Percentiles rank a stretch among this genome's conserved stretches.
Evolutionary conservation across 148 eudicot species (phyloP).

Genomic region (Fagopyrum homotropicum): DNA sequence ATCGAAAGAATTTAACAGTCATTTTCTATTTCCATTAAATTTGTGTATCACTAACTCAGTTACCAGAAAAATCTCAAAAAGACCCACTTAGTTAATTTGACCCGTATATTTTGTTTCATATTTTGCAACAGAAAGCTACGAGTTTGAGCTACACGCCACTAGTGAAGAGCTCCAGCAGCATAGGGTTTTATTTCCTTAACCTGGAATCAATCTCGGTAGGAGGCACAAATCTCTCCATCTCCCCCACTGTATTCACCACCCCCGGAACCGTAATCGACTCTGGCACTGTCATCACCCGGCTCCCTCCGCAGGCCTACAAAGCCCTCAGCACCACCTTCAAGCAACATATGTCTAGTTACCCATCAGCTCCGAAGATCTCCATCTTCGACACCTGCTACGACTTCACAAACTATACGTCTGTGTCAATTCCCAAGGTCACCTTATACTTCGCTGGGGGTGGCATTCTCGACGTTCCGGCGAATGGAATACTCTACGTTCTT

Average conservation of each 20-base stretch:
- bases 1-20: too few relatives aligned
- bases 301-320: slow-evolving; percentile 55
- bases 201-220: slow-evolving; percentile 41
- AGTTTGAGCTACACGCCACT: slow-evolving; percentile 39
- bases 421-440: slow-evolving; percentile 40
- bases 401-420: slow-evolving; percentile 25
- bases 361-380: slow-evolving; percentile 32
- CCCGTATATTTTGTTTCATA: too few relatives aligned
- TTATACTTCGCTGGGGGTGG: slow-evolving; percentile 40
- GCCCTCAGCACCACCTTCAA: slow-evolving; percentile 40
- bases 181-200: slow-evolving; percentile 43
- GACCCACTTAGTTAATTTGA: too few relatives aligned
- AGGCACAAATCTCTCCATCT: slow-evolving; percentile 33
- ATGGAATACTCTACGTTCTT: slow-evolving; percentile 32
- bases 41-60: too few relatives aligned
- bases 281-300: slow-evolving; percentile 68
- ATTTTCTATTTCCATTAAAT: too few relatives aligned
- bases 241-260: slow-evolving; percentile 36
- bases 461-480: slow-evolving; percentile 22
- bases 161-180: slow-evolving; percentile 13
- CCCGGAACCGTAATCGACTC: slow-evolving; percentile 63
- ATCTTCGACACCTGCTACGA: slow-evolving; percentile 73
- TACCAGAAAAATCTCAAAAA: too few relatives aligned
- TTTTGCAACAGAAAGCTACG: slow-evolving; percentile 20
- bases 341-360: slow-evolving; percentile 42